Evolutionary conservation across 192 early-diverging fungal species (phyloP), one percentile per base, ranked within the genome.

Genomic region (Podila epigama): DNA sequence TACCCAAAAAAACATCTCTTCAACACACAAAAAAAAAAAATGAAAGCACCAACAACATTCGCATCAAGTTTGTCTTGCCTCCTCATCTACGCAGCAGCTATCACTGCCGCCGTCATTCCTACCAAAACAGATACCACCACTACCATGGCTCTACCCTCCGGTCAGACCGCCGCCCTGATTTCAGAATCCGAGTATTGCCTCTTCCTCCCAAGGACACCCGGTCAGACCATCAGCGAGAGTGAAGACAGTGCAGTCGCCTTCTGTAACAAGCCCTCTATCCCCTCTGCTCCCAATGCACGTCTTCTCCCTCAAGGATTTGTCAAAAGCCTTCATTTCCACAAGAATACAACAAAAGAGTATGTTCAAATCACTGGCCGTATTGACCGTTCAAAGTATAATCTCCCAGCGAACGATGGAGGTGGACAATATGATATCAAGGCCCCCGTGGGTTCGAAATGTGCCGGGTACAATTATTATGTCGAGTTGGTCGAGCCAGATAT

Each of bases 361-460:
- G 82, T 87, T 11, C 86, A 87, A 60, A 64, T 85, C 32, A 87
- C 86, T 16, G 86, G 86, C 33, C 70, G 68, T 20, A 85, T 87
- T 12, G 72, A 87, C 51, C 56, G 61, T 18, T 31, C 51, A 15
- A 80, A 77, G 50, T 83, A 70, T n/a, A 67, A 67, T 10, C 59
- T 85, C 18, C 60, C 65, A 6, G 5, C 44, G 9, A 70, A 41
- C 25, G 86, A 87, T 54, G 81, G 79, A n/a, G 86, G 86, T 28
- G 86, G 86, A 60, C 86, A 85, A 58, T 81, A 81, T 22, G 86
- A 87, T 75, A 50, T 66, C 5, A 48, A 63, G 4, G 81, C 86
- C 4, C 86, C 86, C 25, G 6, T 5, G 0, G 71, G 77, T 34
- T 52, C 84, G 20, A 58, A 36, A 5, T 86, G 84, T 62, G 51